Conservation (phyloP, 495 filamentous ascomycete species). For the Xylaria acuta region DNA sequence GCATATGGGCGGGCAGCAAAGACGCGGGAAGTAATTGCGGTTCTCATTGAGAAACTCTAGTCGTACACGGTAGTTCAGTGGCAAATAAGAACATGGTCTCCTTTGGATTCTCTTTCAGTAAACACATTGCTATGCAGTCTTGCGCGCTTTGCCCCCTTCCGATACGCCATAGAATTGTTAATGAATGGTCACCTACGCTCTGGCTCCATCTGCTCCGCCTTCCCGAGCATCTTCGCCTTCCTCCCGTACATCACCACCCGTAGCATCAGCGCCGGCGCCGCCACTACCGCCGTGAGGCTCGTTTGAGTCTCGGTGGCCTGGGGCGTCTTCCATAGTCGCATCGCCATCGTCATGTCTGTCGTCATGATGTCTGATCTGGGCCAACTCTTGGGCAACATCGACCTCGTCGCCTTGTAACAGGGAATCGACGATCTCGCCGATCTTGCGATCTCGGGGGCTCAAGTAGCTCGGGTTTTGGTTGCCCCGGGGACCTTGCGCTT, state of each 20-base stretch:
- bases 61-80: slow-evolving; percentile 37
- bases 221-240: slow-evolving; percentile 88
- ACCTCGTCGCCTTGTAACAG: slow-evolving; percentile 91
- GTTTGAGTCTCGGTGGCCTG: slow-evolving; percentile 65
- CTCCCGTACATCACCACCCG: slow-evolving; percentile 86
- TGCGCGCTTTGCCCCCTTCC: slow-evolving; percentile 34
- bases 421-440: slow-evolving; percentile 83
- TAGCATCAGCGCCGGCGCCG: slow-evolving; percentile 83
- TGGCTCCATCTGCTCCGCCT: slow-evolving; percentile 92
- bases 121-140: slow-evolving; percentile 38
- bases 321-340: slow-evolving; percentile 84
- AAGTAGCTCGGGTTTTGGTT: slow-evolving; percentile 69
- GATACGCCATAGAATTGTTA: slow-evolving; percentile 41
- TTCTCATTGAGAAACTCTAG: slow-evolving; percentile 40
- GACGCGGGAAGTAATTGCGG: slow-evolving; percentile 26
- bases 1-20: slow-evolving; percentile 2
- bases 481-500: slow-evolving; percentile 75
- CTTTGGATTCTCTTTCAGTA: slow-evolving; percentile 25
- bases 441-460: slow-evolving; percentile 77
- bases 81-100: neutral
- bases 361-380: slow-evolving; percentile 67
- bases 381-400: slow-evolving; percentile 78
- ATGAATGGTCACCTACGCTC: slow-evolving; percentile 90
- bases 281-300: slow-evolving; percentile 69
- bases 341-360: slow-evolving; percentile 61